Conservation (phyloP, 139 green algal species). For the Dunaliella primolecta region DNA sequence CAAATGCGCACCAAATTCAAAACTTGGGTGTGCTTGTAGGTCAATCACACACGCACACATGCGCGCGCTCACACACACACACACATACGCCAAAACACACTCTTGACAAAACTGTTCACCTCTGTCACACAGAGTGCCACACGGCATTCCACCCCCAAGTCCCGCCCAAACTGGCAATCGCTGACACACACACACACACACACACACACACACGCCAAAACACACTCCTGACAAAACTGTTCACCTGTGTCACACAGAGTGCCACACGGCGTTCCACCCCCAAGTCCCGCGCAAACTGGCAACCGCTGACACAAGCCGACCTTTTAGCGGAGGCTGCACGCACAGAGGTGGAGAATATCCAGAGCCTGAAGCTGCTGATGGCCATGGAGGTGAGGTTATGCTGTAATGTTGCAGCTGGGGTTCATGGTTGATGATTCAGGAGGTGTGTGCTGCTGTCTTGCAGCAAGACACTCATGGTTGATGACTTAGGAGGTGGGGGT, state of each 20-base stretch:
- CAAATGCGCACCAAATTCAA: too few species aligned
- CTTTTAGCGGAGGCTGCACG: constrained; percentile 81
- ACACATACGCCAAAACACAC: too few species aligned
- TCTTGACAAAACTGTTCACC: not conserved
- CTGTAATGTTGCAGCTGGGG: too few species aligned
- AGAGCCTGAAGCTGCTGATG: constrained; percentile 57
- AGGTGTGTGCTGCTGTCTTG: too few species aligned
- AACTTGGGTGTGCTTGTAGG: too few species aligned
- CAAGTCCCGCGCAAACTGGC: not conserved
- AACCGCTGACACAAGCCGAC: constrained; percentile 72
- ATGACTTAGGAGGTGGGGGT: too few species aligned
- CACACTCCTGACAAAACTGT: not conserved
- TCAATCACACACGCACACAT: too few species aligned
- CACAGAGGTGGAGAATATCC: constrained; percentile 76
- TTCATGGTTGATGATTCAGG: too few species aligned
- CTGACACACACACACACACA: too few species aligned
- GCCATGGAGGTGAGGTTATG: constrained; percentile 25
- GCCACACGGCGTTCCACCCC: not conserved
- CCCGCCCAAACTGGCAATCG: not conserved
- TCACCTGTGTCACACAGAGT: not conserved
- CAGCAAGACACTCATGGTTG: too few species aligned
- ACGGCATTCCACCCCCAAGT: not conserved
- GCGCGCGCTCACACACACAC: too few species aligned
- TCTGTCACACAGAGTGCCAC: not conserved
- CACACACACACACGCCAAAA: too few species aligned